Conservation (phyloP, 371 early-diverging fungal genomes). For the Mortierella sp. region DNA sequence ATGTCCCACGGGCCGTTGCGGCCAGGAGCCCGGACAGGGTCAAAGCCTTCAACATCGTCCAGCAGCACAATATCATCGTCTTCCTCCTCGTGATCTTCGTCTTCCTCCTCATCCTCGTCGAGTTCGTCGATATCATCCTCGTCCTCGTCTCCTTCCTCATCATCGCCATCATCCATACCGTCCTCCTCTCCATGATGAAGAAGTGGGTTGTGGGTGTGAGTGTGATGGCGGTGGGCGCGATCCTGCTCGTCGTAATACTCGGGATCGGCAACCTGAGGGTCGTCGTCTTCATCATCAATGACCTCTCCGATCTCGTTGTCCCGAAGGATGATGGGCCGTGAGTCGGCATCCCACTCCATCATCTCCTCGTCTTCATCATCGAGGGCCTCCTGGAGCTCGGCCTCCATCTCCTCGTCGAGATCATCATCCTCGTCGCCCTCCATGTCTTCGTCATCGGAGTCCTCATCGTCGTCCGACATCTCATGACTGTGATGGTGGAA, state of each 20-base stretch:
- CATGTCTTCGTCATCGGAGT: slow-evolving; percentile 68
- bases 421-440: slow-evolving; percentile 73
- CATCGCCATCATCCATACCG: slow-evolving; percentile 59
- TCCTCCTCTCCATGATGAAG: slow-evolving; percentile 47
- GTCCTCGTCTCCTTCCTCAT: slow-evolving; percentile 59
- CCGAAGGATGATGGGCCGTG: slow-evolving; percentile 39
- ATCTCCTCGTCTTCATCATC: slow-evolving; percentile 49
- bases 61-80: slow-evolving; percentile 59
- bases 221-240: slow-evolving; percentile 48
- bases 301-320: slow-evolving; percentile 52
- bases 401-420: slow-evolving; percentile 57
- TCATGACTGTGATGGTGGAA: slow-evolving; percentile 73
- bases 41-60: slow-evolving; percentile 59
- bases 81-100: slow-evolving; percentile 40
- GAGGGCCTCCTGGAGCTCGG: slow-evolving; percentile 57
- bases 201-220: slow-evolving; percentile 41
- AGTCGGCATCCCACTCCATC: slow-evolving; percentile 56
- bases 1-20: slow-evolving; percentile 54
- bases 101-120: slow-evolving; percentile 66
- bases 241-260: slow-evolving; percentile 56
- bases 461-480: slow-evolving; percentile 60
- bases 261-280: slow-evolving; percentile 44
- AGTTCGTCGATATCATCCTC: slow-evolving; percentile 57
- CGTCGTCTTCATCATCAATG: slow-evolving; percentile 56
- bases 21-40: slow-evolving; percentile 56